Percentiles rank a stretch among this genome's conserved stretches.
These are phyloP conservation scores for Agrocybe chaxingu DNA, from an alignment of 768 basidiomycete species.

Conservation along the genomic window DNA sequence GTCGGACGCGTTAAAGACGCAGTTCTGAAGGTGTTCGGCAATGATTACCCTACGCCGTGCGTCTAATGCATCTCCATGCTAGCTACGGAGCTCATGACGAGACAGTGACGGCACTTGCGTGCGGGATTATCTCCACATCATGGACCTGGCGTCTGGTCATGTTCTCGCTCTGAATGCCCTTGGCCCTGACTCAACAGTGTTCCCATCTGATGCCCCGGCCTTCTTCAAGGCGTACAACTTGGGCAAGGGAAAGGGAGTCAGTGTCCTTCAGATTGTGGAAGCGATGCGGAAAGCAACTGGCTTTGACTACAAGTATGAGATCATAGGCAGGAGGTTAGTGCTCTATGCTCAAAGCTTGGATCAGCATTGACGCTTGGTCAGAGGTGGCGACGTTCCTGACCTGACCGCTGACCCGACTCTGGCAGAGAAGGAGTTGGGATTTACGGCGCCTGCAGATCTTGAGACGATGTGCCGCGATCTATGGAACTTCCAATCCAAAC, in stretches of 20 bases:
- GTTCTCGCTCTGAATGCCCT: slow-evolving; percentile 88
- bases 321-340: slow-evolving; percentile 85
- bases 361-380: slow-evolving; percentile 24
- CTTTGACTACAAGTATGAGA: slow-evolving; percentile 83
- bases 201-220: slow-evolving; percentile 49
- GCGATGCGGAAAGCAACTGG: slow-evolving; percentile 93
- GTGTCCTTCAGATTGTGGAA: slow-evolving; percentile 89
- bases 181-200: slow-evolving; percentile 53
- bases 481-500: slow-evolving; percentile 99
- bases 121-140: slow-evolving; percentile 91
- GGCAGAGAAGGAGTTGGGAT: slow-evolving; percentile 91
- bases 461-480: slow-evolving; percentile 94
- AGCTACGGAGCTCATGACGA: slow-evolving; percentile 5
- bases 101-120: slow-evolving; percentile 92
- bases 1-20: slow-evolving; percentile 76
- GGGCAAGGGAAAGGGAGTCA: slow-evolving; percentile 88
- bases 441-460: slow-evolving; percentile 76
- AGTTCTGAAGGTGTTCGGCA: slow-evolving; percentile 84
- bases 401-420: slow-evolving; percentile 91
- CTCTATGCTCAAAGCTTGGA: background rate
- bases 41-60: slow-evolving; percentile 93
- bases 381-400: slow-evolving; percentile 93
- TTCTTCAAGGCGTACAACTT: slow-evolving; percentile 96
- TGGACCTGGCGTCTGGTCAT: slow-evolving; percentile 95
- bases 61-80: slow-evolving; percentile 19